Base-by-base conservation (phyloP, 2,329 filamentous ascomycete genomes). In the Cladosporium sp. region DNA sequence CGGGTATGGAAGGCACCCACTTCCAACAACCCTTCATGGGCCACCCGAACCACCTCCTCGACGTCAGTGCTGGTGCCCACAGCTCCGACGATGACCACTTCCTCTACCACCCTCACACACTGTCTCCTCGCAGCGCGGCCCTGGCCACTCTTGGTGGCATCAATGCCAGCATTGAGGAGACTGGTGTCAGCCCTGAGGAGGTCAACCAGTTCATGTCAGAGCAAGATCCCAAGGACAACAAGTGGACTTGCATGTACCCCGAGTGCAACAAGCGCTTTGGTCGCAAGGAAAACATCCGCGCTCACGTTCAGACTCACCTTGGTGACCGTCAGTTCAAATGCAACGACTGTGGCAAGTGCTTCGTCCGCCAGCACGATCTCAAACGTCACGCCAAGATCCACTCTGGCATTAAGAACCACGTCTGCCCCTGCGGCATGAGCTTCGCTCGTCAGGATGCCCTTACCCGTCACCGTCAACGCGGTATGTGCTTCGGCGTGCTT, bases 241-340 rank as follows among this genome's bases (percentile, higher is more conserved):
- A 77, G 36, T 80, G 77, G 73, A 77, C 72, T 10, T 80, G 78
- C 65, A 69, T 80, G 15, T 80, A 73, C 65, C 78, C 90, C 8
- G 86, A 86, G 25, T 99, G 94, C 74, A 83, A 86, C 65, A 96
- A 96, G 74, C 84, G 86, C 54, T 97, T 99, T 70, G 93, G 92
- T n/a, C 85, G 94, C 65, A 96, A 97, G 73, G 94, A 99, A 74
- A 97, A 99, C 75, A 97, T 97, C 78, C 96, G 96, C 72, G 96
- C 92, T 0, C 94, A 99, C 72, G 90, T 99, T 13, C 94, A 99
- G 75, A 99, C 94, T 3, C 94, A 99, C 74, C 86, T 99, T 62
- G 94, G 95, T 67, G 94, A 99, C 73, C 84, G 94, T 48, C 94
- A 97, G 71, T 99, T 91, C 76, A 88, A 90, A 73, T 99, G 94